Evolutionary conservation across 306 rosid genomes (phyloP).

Genomic region (Styphnolobium japonicum): DNA sequence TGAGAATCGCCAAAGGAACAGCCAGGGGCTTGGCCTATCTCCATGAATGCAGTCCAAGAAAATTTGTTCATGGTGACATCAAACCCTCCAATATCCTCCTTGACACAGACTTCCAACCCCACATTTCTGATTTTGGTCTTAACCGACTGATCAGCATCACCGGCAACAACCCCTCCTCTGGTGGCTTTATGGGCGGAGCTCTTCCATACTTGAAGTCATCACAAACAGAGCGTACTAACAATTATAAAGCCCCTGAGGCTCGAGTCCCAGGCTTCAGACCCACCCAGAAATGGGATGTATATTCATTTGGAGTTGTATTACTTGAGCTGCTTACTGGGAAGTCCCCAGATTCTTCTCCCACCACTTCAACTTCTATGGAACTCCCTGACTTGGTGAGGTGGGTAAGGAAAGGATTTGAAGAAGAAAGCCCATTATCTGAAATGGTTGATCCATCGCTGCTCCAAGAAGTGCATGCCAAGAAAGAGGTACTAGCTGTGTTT

Average conservation of each 20-base stretch:
- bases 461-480: constrained; percentile 89
- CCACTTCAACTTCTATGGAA: constrained; percentile 81
- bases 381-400: constrained; percentile 82
- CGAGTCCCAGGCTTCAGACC: constrained; percentile 64
- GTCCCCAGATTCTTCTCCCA: constrained; percentile 86
- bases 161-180: constrained; percentile 86
- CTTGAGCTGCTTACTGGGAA: constrained; percentile 91
- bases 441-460: constrained; percentile 85
- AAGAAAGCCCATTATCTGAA: constrained; percentile 82
- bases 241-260: constrained; percentile 86
- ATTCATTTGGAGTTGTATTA: constrained; percentile 83
- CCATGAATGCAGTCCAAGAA: constrained; percentile 97
- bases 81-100: constrained; percentile 94
- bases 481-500: constrained; percentile 85
- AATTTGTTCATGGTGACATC: constrained; percentile 91
- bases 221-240: constrained; percentile 69
- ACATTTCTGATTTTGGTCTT: constrained; percentile 87
- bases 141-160: constrained; percentile 77
- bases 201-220: constrained; percentile 71
- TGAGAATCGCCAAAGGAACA: constrained; percentile 75
- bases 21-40: constrained; percentile 94
- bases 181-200: constrained; percentile 93
- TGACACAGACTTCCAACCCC: constrained; percentile 73
- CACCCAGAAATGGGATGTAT: constrained; percentile 90
- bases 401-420: constrained; percentile 91